Base-by-base conservation (phyloP, 345 rosid genomes). In the Triadica sebifera region DNA sequence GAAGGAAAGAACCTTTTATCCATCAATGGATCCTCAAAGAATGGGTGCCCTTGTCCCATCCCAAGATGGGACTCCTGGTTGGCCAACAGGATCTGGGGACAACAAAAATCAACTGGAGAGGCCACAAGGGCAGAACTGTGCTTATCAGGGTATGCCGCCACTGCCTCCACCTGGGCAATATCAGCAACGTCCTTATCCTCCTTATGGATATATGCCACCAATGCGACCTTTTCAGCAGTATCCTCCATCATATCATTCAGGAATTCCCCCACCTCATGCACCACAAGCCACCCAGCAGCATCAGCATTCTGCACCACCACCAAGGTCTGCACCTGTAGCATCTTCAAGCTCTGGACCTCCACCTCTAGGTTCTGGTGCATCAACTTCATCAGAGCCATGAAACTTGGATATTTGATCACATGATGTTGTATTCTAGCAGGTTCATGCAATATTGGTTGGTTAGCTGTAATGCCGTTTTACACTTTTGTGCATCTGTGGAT, bases 1-100 rank as follows among this genome's bases (percentile, higher is more conserved):
- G 82, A 92, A 77, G 51, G 92, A 89, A n/a, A 82, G 90, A 80
- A 75, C 97, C 12, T 89, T 69, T 65, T 94, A 94, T 81, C 97
- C 98, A 43, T 94, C 97, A 34, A 94, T 92, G 97, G 97, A 94
- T 80, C 98, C 98, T 67, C 98, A 94, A 67, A 81, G 98, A 77
- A 94, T 94, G 98, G 98, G 97, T 65, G 97, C 97, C 3, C 66
- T 91, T 77, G 75, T 91, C 74, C 89, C 89, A 34, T 78, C 88
- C 68, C 91, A 92, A 65, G 98, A 94, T 60, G 92, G 90, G n/a
- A 75, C 87, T 71, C 75, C 89, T 45, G 77, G 72, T 20, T 76
- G 71, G 19, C 62, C 75, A 2, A 1, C 76, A 6, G 80, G 81
- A 71, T 67, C 82, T 6, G 73, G 82, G 1, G 93, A 94, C 75